phyloP scores from a whole-genome alignment of 345 rosid species.

The Citrus glauca region DNA sequence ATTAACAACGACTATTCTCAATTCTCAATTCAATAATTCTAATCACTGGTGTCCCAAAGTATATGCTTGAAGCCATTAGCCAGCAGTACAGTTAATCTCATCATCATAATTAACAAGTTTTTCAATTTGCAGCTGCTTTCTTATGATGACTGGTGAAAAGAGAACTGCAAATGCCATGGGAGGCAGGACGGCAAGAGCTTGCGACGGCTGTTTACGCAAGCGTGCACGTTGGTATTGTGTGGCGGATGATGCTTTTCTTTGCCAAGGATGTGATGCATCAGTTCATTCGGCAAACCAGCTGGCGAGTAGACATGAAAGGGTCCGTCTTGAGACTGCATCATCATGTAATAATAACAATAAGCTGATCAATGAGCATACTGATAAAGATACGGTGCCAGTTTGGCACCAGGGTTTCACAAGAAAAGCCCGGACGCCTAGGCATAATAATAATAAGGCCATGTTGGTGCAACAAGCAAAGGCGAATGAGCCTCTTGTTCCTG shows the following conservation, averaged over 20 bases:
- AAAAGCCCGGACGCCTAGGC: slow-evolving; percentile 54
- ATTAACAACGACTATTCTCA: background rate
- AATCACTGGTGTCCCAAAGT: background rate
- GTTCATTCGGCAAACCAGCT: slow-evolving; percentile 66
- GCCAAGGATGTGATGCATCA: slow-evolving; percentile 59
- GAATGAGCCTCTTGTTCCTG: slow-evolving; percentile 45
- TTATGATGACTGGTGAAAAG: slow-evolving; percentile 1
- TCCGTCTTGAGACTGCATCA: slow-evolving; percentile 38
- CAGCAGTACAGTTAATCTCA: background rate
- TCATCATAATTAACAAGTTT: background rate
- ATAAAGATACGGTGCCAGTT: slow-evolving; percentile 17
- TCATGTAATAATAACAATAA: background rate
- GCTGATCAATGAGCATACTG: background rate
- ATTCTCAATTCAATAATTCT: slow-evolving; percentile 5
- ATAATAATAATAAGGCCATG: slow-evolving; percentile 15
- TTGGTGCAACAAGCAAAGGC: slow-evolving; percentile 1
- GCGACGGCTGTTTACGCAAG: slow-evolving; percentile 45
- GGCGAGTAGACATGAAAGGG: slow-evolving; percentile 57
- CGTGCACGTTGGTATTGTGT: slow-evolving; percentile 62
- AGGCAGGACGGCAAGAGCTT: slow-evolving; percentile 45
- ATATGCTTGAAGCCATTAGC: background rate
- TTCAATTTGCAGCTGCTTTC: background rate
- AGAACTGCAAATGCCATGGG: slow-evolving; percentile 26
- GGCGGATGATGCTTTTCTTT: slow-evolving; percentile 68
- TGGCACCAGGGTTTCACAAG: slow-evolving; percentile 57